Evolutionary conservation across 2,329 filamentous ascomycete species (phyloP).

Genomic region (Clarireedia monteithiana): DNA sequence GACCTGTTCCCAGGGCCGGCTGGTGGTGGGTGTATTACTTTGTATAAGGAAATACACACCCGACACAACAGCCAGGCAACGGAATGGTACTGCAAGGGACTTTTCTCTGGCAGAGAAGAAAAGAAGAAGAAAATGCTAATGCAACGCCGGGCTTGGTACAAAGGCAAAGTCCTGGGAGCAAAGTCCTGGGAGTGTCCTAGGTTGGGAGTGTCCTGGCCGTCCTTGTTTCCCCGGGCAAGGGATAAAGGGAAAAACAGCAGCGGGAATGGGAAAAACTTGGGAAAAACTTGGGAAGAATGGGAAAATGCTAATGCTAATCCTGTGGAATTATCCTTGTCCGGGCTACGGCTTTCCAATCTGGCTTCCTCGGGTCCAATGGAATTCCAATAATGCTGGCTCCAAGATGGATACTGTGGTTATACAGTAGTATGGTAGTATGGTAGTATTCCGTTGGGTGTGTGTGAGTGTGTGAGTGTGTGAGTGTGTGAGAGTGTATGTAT

Average conservation of each 20-base stretch:
- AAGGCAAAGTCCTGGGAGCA: background rate
- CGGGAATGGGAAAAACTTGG: background rate
- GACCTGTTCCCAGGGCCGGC: background rate
- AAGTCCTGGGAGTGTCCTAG: background rate
- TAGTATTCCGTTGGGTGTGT: background rate
- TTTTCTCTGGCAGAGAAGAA: background rate
- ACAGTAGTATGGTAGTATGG: background rate
- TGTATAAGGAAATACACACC: background rate
- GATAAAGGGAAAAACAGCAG: background rate
- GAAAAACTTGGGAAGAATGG: too few species aligned
- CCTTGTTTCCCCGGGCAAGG: background rate
- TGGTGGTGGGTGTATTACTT: background rate
- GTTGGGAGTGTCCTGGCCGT: too few species aligned
- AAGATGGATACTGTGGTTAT: too few species aligned
- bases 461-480: too few species aligned
- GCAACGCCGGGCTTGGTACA: background rate
- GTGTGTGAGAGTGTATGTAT: too few species aligned
- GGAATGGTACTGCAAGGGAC: background rate
- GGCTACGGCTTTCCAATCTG: background rate
- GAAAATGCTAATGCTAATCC: background rate
- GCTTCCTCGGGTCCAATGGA: background rate
- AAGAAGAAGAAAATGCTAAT: background rate
- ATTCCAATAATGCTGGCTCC: too few species aligned
- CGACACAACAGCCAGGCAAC: background rate
- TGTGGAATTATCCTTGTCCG: constrained; percentile 1